Percentiles rank a stretch among this genome's conserved stretches.
Conservation (phyloP, 371 early-diverging fungal genomes). For the Apophysomyces ossiformis region DNA sequence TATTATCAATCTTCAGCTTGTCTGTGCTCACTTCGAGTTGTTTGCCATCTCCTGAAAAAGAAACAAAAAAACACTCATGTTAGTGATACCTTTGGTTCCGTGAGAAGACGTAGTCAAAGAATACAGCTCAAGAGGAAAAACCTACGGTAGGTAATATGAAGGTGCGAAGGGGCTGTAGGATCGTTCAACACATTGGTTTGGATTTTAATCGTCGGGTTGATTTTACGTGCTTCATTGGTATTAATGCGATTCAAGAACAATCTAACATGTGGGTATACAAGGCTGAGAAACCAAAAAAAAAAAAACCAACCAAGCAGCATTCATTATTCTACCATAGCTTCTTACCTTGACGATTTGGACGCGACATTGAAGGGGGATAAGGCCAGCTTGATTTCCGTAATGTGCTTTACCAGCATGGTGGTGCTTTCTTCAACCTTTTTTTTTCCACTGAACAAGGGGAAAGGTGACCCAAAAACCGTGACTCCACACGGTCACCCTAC, state of each 20-base stretch:
- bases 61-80: not conserved
- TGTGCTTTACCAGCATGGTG: constrained; percentile 52
- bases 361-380: constrained; percentile 50
- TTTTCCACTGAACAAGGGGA: not conserved
- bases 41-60: constrained; percentile 58
- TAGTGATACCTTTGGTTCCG: not conserved
- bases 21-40: constrained; percentile 54
- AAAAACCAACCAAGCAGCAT: not conserved
- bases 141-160: constrained; percentile 62
- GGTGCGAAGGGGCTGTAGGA: constrained; percentile 48
- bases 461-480: no score
- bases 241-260: constrained; percentile 63
- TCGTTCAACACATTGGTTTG: constrained; percentile 53
- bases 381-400: constrained; percentile 52
- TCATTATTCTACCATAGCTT: not conserved
- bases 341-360: constrained; percentile 53
- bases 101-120: not conserved
- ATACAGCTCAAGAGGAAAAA: constrained; percentile 4
- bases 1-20: constrained; percentile 57
- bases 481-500: no score
- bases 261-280: constrained; percentile 32
- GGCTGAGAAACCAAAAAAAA: not conserved
- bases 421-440: not conserved
- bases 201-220: constrained; percentile 62
- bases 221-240: constrained; percentile 54